Evolutionary conservation across 2,329 filamentous ascomycete genomes (phyloP), one percentile per base, ranked within the genome.

Genomic region (Sporothrix variecibatus): DNA sequence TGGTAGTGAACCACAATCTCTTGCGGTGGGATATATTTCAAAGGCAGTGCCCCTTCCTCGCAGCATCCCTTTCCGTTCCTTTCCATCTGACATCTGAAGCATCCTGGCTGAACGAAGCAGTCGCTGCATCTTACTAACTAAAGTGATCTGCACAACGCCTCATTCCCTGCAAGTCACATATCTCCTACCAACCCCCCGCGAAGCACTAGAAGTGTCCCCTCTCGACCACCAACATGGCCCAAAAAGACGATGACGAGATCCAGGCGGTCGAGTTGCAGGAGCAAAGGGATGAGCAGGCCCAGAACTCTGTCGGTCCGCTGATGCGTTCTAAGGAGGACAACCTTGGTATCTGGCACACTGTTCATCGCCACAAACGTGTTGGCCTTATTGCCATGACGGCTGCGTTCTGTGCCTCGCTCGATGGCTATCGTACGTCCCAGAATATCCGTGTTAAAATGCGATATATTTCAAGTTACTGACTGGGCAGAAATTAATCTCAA

Each of bases 371-470:
- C 78, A 84, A 83, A 53, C 75, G 77, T 0, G 78, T 83, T 0
- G 81, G 80, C 0, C 23, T 77, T 34, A 80, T 84, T 31, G 82
- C 82, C 1, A 85, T 84, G 83, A 73, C 76, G 67, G 83, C 82
- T 5, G 82, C 83, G 0, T 85, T 85, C 69, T 81, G 80, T 65
- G 83, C 83, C 17, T 81, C 83, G 0, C 77, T 84, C 0, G 83
- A 85, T 77, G 83, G 83, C 2, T 85, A 85, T 72, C 83, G 82
- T 83, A 76, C 26, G 77, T 67, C 1, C 58, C 5, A 11, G 7
- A 7, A 0, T 17, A 17, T 23, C 53, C n/a, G 28, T 0, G 2
- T n/a, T 34, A 12, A 49, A 4, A 3, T 5, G 8, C 56, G 8
- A 9, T 72, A 6, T 20, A 0, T 20, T 6, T 20, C 15, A 15